Evolutionary conservation across 495 filamentous ascomycete genomes (phyloP), one percentile per base, ranked within the genome.

Genomic region (Xylaria bambusicola): DNA sequence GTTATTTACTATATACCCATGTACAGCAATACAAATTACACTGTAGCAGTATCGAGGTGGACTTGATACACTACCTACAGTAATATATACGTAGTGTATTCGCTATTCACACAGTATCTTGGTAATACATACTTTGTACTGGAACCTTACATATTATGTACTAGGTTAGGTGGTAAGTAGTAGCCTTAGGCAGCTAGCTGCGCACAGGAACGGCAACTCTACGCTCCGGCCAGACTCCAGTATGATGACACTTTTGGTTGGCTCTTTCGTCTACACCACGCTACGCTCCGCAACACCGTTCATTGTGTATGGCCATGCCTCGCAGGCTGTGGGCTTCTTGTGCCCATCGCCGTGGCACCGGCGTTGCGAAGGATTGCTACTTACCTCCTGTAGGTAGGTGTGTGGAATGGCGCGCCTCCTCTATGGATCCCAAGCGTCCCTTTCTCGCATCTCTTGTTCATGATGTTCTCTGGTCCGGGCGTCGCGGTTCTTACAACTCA

Each of bases 391-490:
- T 15, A 38, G 6, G 36, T 8, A 6, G 6, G 7, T 38, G 46
- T 46, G 29, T 56, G 53, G 17, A 41, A 46, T 56, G 41, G 26
- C 41, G 41, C 36, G 53, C 20, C 40, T n/a, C 52, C 45, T 21
- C 5, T 33, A 33, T 10, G 5, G 36, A 54, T n/a, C 36, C 15
- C 23, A 24, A 54, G 36, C 18, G 52, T 17, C 53, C 27, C n/a
- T 20, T 46, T 17, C n/a, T 38, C 36, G 24, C 27, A 38, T 41
- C 26, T 33, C 6, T 23, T 46, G 40, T 26, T 46, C 41, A 27
- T 35, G 51, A 41, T 53, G 36, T 24, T 23, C 26, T 42, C 52
- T 50, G 12, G n/a, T 24, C 38, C 21, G 31, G 17, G 17, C 18
- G 13, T 54, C 24, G 35, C 17, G 31, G n/a, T 20, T 31, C 9